phyloP scores from a whole-genome alignment of 108 stramenopile genomes.

The Cylindrotheca fusiformis region DNA sequence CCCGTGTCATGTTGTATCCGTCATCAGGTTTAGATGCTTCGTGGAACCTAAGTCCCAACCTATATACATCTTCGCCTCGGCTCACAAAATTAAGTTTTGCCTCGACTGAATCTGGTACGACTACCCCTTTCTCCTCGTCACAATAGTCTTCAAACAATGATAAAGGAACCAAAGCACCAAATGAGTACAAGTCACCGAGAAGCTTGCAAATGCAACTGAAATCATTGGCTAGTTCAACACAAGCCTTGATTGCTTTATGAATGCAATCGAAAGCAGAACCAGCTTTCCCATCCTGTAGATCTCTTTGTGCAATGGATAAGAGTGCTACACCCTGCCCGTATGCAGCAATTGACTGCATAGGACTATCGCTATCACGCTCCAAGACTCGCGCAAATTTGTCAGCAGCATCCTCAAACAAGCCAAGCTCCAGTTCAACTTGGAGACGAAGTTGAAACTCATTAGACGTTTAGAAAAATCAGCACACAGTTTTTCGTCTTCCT shows the following conservation, averaged over 20 bases:
- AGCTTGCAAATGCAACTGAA: slow-evolving; percentile 52
- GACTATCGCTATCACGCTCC: slow-evolving; percentile 11
- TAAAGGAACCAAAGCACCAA: slow-evolving; percentile 52
- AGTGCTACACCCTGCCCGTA: slow-evolving; percentile 49
- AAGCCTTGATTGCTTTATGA: slow-evolving; percentile 28
- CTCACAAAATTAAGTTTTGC: slow-evolving; percentile 43
- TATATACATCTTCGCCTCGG: slow-evolving; percentile 48
- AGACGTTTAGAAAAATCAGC: too few species aligned
- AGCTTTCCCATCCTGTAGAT: slow-evolving; percentile 61
- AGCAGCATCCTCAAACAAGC: slow-evolving; percentile 54
- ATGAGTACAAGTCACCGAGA: slow-evolving; percentile 72
- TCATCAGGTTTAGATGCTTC: not conserved
- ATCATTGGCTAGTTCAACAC: slow-evolving; percentile 8
- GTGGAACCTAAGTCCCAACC: too few species aligned
- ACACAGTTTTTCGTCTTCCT: too few species aligned
- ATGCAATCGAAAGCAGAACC: slow-evolving; percentile 46
- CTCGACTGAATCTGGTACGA: too few species aligned
- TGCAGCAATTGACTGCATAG: slow-evolving; percentile 33
- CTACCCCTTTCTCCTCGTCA: slow-evolving; percentile 4
- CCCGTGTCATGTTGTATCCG: slow-evolving; percentile 8
- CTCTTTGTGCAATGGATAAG: slow-evolving; percentile 46
- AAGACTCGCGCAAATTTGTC: slow-evolving; percentile 49
- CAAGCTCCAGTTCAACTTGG: slow-evolving; percentile 58
- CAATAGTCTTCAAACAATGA: slow-evolving; percentile 52
- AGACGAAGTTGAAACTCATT: slow-evolving; percentile 3